These are phyloP conservation scores for Rauvolfia tetraphylla DNA, from an alignment of 257 asterid genomes.

Conservation along the genomic window DNA sequence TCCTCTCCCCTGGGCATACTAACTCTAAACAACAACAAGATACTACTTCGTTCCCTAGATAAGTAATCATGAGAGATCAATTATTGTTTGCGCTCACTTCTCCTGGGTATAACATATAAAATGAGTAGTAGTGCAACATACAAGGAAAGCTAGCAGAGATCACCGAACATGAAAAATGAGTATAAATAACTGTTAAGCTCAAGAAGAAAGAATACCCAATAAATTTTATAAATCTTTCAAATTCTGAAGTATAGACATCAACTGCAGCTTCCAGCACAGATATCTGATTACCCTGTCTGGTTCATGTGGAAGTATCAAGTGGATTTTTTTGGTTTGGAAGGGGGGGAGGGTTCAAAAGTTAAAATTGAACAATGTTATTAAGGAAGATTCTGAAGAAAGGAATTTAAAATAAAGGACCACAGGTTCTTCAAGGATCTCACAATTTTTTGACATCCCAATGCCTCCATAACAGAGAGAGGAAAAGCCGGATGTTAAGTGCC, in stretches of 20 bases:
- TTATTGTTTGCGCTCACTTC: not conserved
- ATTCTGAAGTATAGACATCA: constrained; percentile 68
- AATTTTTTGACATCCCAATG: constrained; percentile 50
- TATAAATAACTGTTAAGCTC: not conserved
- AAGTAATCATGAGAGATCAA: not conserved
- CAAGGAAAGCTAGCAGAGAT: not conserved
- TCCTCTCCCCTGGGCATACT: not conserved
- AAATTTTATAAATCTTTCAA: constrained; percentile 73
- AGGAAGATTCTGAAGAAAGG: not conserved
- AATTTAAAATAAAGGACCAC: not conserved
- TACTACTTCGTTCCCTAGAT: not conserved
- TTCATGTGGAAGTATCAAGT: constrained; percentile 23
- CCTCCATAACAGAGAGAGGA: constrained; percentile 60
- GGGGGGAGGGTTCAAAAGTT: constrained; percentile 5
- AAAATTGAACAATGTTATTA: not conserved
- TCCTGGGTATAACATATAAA: not conserved
- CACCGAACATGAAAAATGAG: not conserved
- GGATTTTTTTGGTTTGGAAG: too few relatives aligned
- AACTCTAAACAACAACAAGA: not conserved
- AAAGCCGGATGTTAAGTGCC: constrained; percentile 67
- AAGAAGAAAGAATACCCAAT: constrained; percentile 55
- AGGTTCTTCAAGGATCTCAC: constrained; percentile 46
- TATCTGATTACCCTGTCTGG: constrained; percentile 60
- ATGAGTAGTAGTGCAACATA: not conserved
- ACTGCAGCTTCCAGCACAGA: constrained; percentile 69